Base-by-base conservation (phyloP, 768 basidiomycete species). In the Rhodosporidiobolus odoratus region DNA sequence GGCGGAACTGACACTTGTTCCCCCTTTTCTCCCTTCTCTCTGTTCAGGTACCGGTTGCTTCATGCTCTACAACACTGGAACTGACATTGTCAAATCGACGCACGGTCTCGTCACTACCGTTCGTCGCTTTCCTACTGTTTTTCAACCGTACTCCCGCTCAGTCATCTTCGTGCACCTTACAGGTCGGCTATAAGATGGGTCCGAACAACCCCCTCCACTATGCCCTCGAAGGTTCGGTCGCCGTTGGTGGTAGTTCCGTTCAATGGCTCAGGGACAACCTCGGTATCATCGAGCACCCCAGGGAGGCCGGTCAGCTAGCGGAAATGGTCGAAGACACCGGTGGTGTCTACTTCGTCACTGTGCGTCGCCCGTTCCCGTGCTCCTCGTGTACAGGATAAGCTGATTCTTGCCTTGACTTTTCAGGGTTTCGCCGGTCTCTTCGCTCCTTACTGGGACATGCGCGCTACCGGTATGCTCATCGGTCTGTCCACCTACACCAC, bases 191-290 rank as follows among this genome's bases (percentile, higher is more conserved):
- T 81, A 89, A 92, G 81, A 85, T 92, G 43, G 91, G 94, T 21
- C 85, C 87, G 10, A 81, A 85, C 41, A 82, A 86, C 10, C 88
- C 88, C 73, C 89, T 95, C 0, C 85, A 92, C 6, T 99, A 97
- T 78, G 93, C 95, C 10, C 82, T 99, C 45, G 96, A 99, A 80
- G 96, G 96, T 7, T 89, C 89, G 73, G 93, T 97, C 73, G 91
- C 90, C 34, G 95, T 97, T 45, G 96, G 94, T 23, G 96, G 96
- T 47, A 90, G 89, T 74, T 92, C 92, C 15, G 87, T 99, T 78
- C 94, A 94, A 80, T 99, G 96, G 94, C 82, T 98, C 34, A 88
- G 95, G 21, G 96, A 99, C 81, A 88, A 91, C 23, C 87, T 98
- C 85, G 80, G 82, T 41, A 81, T 99, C 76, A 94, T 99, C 77